Evolutionary conservation across 1,139 yeast genomes (phyloP), one percentile per base, ranked within the genome.

Genomic region (Candida mesenterica): DNA sequence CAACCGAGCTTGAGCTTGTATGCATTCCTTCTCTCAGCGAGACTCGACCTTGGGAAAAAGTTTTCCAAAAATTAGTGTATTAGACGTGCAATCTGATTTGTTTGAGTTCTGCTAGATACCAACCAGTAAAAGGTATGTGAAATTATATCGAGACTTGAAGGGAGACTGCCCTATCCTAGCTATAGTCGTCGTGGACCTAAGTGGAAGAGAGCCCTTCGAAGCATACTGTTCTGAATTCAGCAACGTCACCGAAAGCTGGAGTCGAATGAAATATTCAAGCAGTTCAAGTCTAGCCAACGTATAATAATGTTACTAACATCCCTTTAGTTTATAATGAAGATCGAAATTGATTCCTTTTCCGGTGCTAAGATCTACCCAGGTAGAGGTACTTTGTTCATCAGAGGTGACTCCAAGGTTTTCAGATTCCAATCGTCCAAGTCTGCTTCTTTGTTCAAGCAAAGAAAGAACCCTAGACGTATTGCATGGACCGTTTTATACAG

Each of bases 331-430:
- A 67, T 55, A 75, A 94, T 92, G 98, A 92, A 92, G 96, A 88
- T 94, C 77, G 99, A 92, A 86, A 79, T 90, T 79, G 97, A 92
- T 77, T 86, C 97, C 71, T 92, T 92, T 82, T 90, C 98, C 66
- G 98, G 98, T 76, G 76, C 90, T 68, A 92, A 90, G 80, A 92
- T 92, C 83, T 94, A 92, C 96, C 98, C 98, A 80, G 97, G 98
- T 77, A 87, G 97, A 82, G 98, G 98, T 78, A 88, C 95, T 71
- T 84, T 92, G 73, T 92, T 88, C 69, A 92, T 92, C 75, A 90
- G 99, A 79, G 97, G 97, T 64, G 99, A 92, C 89, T 89, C 97
- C 67, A 92, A 92, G 81, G 75, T 90, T 67, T 92, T 92, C 95
- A 89, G 99, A 83, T 92, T 94, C 95, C 95, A 86, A 75, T 83